Percentiles rank a stretch among this genome's conserved stretches.
Conservation (phyloP, 176 grass and related monocot species). For the Phoenix roebelenii region DNA sequence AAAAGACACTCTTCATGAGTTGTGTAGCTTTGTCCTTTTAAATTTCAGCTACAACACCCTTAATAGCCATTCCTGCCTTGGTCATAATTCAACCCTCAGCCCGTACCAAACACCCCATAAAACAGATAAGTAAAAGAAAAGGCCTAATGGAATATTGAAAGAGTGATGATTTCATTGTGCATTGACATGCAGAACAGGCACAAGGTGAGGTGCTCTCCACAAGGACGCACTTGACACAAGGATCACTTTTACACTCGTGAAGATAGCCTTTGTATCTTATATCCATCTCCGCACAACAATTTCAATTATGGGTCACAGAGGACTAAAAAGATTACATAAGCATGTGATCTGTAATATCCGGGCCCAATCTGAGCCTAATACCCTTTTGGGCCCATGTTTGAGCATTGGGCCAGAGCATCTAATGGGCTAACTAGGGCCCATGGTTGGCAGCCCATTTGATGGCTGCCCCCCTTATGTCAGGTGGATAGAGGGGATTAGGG, state of each 20-base stretch:
- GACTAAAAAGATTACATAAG: not conserved
- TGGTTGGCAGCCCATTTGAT: too few species aligned
- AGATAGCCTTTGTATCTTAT: constrained; percentile 10
- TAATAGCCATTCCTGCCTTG: constrained; percentile 99
- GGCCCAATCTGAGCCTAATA: too few species aligned
- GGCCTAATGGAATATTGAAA: not conserved
- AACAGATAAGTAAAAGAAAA: constrained; percentile 18
- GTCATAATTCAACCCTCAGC: constrained; percentile 45
- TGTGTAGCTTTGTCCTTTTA: constrained; percentile 77
- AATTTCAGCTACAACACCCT: constrained; percentile 87
- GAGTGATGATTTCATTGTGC: not conserved
- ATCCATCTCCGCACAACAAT: not conserved
- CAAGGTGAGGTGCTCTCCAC: constrained; percentile 74
- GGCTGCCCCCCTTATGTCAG: too few species aligned
- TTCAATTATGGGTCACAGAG: too few species aligned
- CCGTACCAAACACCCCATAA: constrained; percentile 42
- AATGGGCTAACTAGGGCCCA: too few species aligned
- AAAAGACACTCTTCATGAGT: constrained; percentile 84
- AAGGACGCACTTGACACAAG: constrained; percentile 73
- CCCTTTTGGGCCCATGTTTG: too few species aligned
- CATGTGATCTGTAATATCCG: too few species aligned
- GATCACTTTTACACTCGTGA: constrained; percentile 59
- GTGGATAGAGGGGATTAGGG: too few species aligned
- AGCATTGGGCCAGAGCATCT: too few species aligned
- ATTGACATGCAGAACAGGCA: constrained; percentile 78